Percentiles rank a stretch among this genome's conserved stretches.
Evolutionary conservation across 768 basidiomycete species (phyloP).

Genomic region (Amanita molliuscula): DNA sequence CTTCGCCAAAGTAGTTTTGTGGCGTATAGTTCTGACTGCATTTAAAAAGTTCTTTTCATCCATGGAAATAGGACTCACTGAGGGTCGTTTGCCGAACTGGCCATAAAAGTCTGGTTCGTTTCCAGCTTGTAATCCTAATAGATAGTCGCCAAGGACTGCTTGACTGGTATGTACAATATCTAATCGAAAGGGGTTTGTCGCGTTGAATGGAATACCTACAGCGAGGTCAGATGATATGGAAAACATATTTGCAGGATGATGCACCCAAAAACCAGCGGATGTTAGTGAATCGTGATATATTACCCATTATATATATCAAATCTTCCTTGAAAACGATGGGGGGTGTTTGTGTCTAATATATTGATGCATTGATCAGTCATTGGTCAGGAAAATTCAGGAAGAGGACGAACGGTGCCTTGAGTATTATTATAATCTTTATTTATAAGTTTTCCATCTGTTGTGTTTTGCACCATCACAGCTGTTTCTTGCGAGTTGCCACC

Average conservation of each 20-base stretch:
- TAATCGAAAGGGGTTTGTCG: constrained; percentile 41
- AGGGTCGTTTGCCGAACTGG: constrained; percentile 34
- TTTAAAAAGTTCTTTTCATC: background rate
- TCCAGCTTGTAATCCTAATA: constrained; percentile 62
- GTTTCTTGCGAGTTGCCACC: constrained; percentile 79
- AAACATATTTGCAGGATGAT: background rate
- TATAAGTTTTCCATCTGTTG: constrained; percentile 37
- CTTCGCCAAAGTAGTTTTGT: constrained; percentile 39
- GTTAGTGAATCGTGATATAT: constrained; percentile 47
- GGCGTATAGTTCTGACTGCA: constrained; percentile 17
- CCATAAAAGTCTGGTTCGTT: constrained; percentile 71
- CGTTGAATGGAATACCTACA: constrained; percentile 53
- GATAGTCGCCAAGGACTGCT: constrained; percentile 48
- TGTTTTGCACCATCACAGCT: constrained; percentile 38
- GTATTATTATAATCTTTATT: constrained; percentile 26
- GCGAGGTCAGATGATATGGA: background rate
- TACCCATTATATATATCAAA: constrained; percentile 54
- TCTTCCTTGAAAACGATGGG: constrained; percentile 55
- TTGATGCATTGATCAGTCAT: background rate
- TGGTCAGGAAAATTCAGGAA: constrained; percentile 7
- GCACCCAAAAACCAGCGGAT: constrained; percentile 44
- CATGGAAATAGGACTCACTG: constrained; percentile 15
- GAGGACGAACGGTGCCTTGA: constrained; percentile 13
- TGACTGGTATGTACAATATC: constrained; percentile 49
- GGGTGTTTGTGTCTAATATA: constrained; percentile 46